phyloP scores from a whole-genome alignment of 805 yeast species.

The Babjeviella inositovora region DNA sequence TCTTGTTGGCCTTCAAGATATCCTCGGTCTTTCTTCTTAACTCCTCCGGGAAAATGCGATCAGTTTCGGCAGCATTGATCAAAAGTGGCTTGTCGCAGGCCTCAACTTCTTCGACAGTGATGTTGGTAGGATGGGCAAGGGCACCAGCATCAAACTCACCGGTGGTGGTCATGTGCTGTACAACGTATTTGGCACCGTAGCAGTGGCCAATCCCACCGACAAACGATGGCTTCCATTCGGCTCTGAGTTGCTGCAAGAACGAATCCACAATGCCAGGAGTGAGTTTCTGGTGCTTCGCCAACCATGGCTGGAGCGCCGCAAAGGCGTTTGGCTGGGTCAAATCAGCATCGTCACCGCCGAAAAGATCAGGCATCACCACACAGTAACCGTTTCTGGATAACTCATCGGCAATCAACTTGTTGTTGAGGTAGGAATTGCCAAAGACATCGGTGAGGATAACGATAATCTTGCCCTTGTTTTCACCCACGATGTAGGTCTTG shows the following conservation, averaged over 20 bases:
- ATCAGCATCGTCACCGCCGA: slow-evolving; percentile 12
- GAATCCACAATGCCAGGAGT: slow-evolving; percentile 8
- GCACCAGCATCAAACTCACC: slow-evolving; percentile 39
- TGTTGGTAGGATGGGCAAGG: slow-evolving; percentile 73
- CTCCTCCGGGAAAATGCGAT: slow-evolving; percentile 44
- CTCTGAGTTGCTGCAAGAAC: slow-evolving; percentile 8
- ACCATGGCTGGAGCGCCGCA: slow-evolving; percentile 14
- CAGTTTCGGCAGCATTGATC: slow-evolving; percentile 65
- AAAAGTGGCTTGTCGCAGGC: slow-evolving; percentile 36
- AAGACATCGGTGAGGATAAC: slow-evolving; percentile 17
- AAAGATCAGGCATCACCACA: slow-evolving; percentile 20
- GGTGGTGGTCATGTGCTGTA: slow-evolving; percentile 10
- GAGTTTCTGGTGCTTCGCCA: slow-evolving; percentile 10
- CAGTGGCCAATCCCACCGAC: slow-evolving; percentile 16
- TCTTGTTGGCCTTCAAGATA: slow-evolving; percentile 32
- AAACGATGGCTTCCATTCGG: slow-evolving; percentile 3
- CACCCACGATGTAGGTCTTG: slow-evolving; percentile 2
- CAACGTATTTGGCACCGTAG: slow-evolving; percentile 16
- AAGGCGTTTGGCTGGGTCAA: slow-evolving; percentile 1
- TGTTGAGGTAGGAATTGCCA: slow-evolving; percentile 14
- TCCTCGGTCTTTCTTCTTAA: slow-evolving; percentile 46
- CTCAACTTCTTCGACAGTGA: slow-evolving; percentile 46
- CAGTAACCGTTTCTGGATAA: slow-evolving; percentile 12
- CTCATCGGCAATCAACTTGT: slow-evolving; percentile 16
- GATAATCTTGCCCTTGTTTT: slow-evolving; percentile 10